Conservation (phyloP, 495 filamentous ascomycete genomes). For the Penicillium lagena region DNA sequence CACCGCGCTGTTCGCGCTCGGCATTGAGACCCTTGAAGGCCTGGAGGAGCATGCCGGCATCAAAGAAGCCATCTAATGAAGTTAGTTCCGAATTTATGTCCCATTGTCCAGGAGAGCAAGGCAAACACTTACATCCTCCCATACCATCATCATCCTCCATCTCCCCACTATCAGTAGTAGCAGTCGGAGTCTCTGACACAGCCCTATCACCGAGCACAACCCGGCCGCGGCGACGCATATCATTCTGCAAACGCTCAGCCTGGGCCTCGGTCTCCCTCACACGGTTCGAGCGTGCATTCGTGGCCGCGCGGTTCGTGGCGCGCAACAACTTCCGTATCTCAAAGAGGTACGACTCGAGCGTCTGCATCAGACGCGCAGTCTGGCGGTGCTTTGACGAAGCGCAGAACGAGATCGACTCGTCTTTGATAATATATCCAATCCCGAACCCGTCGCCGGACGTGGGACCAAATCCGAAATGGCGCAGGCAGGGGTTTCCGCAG, state of each 20-base stretch:
- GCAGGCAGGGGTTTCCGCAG: slow-evolving; percentile 94
- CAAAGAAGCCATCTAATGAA: slow-evolving; percentile 82
- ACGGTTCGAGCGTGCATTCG: slow-evolving; percentile 49
- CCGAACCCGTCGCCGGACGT: slow-evolving; percentile 94
- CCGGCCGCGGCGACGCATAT: slow-evolving; percentile 34
- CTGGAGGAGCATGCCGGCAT: slow-evolving; percentile 87
- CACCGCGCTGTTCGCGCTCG: slow-evolving; percentile 39
- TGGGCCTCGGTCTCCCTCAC: slow-evolving; percentile 61
- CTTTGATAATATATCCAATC: slow-evolving; percentile 99
- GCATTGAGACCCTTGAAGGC: slow-evolving; percentile 64
- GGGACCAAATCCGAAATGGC: slow-evolving; percentile 94
- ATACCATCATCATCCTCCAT: slow-evolving; percentile 86
- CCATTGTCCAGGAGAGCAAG: too few relatives aligned
- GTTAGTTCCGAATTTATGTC: too few relatives aligned
- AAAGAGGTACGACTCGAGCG: slow-evolving; percentile 79
- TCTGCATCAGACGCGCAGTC: slow-evolving; percentile 83
- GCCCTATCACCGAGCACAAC: slow-evolving; percentile 39
- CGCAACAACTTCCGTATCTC: slow-evolving; percentile 82
- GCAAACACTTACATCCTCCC: slow-evolving; percentile 72
- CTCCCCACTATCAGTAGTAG: slow-evolving; percentile 55
- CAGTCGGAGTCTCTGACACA: slow-evolving; percentile 49
- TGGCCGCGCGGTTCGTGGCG: slow-evolving; percentile 51
- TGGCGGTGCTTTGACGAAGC: slow-evolving; percentile 88
- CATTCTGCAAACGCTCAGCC: slow-evolving; percentile 34
- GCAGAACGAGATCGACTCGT: slow-evolving; percentile 86